These are phyloP conservation scores for Ustilago tritici DNA, from an alignment of 1,284 basidiomycete genomes.

Conservation along the genomic window DNA sequence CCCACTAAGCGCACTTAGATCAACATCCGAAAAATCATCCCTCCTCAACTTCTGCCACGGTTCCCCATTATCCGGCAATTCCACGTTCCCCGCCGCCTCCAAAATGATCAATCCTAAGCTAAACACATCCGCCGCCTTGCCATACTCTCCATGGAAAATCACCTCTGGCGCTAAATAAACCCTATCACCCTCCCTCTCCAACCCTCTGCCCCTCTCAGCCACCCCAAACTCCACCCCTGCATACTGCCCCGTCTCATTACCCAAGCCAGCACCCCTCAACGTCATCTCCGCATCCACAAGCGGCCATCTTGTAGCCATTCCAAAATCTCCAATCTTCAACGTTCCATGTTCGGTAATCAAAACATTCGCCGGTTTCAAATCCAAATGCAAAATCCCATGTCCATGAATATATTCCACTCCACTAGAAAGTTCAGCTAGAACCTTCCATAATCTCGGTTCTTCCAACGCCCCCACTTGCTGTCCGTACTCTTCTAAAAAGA, in stretches of 20 bases:
- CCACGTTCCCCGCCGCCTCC: conserved; percentile 93
- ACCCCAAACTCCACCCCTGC: conserved; percentile 17
- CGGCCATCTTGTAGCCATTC: conserved; percentile 72
- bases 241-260: conserved; percentile 17
- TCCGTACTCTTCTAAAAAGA: conserved; percentile 94
- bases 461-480: conserved; percentile 83
- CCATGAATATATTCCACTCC: conserved; percentile 89
- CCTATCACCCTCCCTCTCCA: conserved; percentile 92
- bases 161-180: conserved; percentile 99
- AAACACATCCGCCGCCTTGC: conserved; percentile 95
- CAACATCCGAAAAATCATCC: conserved; percentile 91
- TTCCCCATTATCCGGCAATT: conserved; percentile 95
- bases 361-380: conserved; percentile 97
- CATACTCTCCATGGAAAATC: conserved; percentile 83
- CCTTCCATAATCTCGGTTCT: conserved; percentile 96
- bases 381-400: conserved; percentile 90
- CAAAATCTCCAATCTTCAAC: conserved; percentile 98
- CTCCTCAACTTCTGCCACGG: conserved; percentile 92
- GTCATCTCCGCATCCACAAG: conserved; percentile 57
- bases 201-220: conserved; percentile 20
- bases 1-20: conserved; percentile 75
- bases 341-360: conserved; percentile 89
- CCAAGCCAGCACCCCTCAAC: conserved; percentile 59
- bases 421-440: conserved; percentile 84
- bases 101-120: conserved; percentile 95